Base-by-base conservation (phyloP, 345 rosid genomes). In the Acer campestre region DNA sequence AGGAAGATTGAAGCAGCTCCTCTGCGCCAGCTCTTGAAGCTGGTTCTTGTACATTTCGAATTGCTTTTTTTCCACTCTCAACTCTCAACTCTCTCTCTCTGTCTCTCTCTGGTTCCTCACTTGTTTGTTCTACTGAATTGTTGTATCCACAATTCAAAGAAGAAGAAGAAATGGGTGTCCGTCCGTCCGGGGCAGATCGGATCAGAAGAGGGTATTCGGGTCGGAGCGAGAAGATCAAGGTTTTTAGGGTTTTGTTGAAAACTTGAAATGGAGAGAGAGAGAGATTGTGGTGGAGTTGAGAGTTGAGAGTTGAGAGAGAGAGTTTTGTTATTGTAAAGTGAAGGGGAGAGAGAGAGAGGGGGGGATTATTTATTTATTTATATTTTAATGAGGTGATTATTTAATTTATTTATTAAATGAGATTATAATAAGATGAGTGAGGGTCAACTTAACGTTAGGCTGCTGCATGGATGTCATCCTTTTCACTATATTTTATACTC, bases 1-100 rank as follows among this genome's bases (percentile, higher is more conserved):
- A 10, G 99, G 99, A 7, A 96, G 93, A 80, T 82, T 85, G 84
- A 96, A 96, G 90, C 99, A 96, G 97, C 99, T 96, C 88, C 99
- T 89, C 92, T 96, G 99, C 80, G 99, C 99, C 87, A 96, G 94
- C 98, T 96, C 99, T 78, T 96, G 99, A 20, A 96, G 89, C 97
- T 96, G 99, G 87, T 96, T 96, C 93, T 96, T 96, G 82, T 96
- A 96, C 99, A 96, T 96, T 86, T 92, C 89, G 71, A 53, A 48
- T 61, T 23, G 49, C 27, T 23, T 53, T 35, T 67, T 65, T 12
- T 31, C 10, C 17, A 55, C 25, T 53, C 71, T 27, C 70, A 0
- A 42, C 64, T 67, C 9, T 42, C 65, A n/a, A n/a, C n/a, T n/a
- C 51, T 1, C 6, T 16, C 59, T n/a, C 9, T 42, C 65, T n/a